Percentiles rank a stretch among this genome's conserved stretches.
These are phyloP conservation scores for Colletotrichum musae DNA, from an alignment of 2,329 filamentous ascomycete genomes.

Conservation along the genomic window DNA sequence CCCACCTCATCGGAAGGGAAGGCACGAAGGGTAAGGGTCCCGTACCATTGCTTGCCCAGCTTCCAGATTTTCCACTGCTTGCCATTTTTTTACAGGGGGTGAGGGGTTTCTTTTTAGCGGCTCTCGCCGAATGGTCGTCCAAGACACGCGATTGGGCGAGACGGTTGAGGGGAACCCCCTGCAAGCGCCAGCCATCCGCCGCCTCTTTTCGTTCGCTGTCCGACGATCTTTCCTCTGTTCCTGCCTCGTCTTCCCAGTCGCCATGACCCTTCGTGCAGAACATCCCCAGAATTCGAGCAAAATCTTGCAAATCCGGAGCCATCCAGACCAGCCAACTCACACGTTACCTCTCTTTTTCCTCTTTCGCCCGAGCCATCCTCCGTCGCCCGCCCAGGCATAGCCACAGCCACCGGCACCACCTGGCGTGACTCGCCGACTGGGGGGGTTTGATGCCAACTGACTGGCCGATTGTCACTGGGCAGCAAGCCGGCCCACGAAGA, in stretches of 20 bases:
- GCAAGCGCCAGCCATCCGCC: slow-evolving; percentile 38
- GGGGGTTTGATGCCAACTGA: slow-evolving; percentile 23
- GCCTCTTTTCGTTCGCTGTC: slow-evolving; percentile 30
- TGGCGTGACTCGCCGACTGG: slow-evolving; percentile 32
- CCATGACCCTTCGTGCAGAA: slow-evolving; percentile 40
- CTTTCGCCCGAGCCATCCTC: slow-evolving; percentile 4
- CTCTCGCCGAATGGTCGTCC: slow-evolving; percentile 15
- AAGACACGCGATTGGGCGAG: slow-evolving; percentile 23
- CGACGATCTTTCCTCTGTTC: slow-evolving; percentile 41
- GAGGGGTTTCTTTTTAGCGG: slow-evolving; percentile 18
- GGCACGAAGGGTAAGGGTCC: slow-evolving; percentile 19
- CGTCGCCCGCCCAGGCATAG: not conserved
- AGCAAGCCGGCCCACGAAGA: slow-evolving; percentile 12
- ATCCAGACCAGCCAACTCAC: slow-evolving; percentile 30
- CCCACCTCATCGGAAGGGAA: slow-evolving; percentile 4
- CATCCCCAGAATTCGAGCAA: slow-evolving; percentile 20
- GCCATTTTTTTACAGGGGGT: slow-evolving; percentile 20
- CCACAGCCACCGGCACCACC: slow-evolving; percentile 39
- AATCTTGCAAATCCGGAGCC: slow-evolving; percentile 24
- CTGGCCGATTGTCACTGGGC: slow-evolving; percentile 16
- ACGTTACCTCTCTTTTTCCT: slow-evolving; percentile 9
- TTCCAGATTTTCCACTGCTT: slow-evolving; percentile 11
- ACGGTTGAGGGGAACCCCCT: slow-evolving; percentile 25
- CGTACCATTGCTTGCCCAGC: slow-evolving; percentile 15
- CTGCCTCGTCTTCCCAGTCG: slow-evolving; percentile 35